Evolutionary conservation across 176 grass and related monocot species (phyloP), one percentile per base, ranked within the genome.

Genomic region (Metroxylon sagu): DNA sequence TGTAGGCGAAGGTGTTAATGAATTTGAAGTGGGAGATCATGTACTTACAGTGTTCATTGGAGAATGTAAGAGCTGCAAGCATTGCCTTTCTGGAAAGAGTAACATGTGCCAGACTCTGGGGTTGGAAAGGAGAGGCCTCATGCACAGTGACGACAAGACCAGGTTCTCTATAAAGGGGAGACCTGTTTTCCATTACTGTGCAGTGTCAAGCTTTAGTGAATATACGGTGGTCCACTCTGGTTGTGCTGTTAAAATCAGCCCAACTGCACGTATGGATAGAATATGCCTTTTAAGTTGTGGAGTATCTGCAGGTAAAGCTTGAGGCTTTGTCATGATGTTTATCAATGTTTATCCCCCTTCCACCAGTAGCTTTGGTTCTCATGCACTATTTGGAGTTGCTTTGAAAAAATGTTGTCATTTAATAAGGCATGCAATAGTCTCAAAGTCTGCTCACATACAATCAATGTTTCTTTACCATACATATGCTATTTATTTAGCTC

Each of bases 21-120:
- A 96, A 52, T 96, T 96, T 74, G 56, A 80, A 56, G 76, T 66
- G 0, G 80, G 91, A n/a, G 83, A 90, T 59, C 80, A 82, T 19
- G 71, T 82, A 12, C 79, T 96, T 19, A 96, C 86, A 5, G 83
- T 90, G 52, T 96, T 96, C 77, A 96, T 96, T 29, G 91, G 91
- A 26, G 91, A 96, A 31, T 96, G 91, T 60, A 70, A 68, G 75
- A 87, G 67, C 71, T 96, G 91, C 75, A 90, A 72, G 71, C 91
- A 90, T 52, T 96, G 91, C 14, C 15, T 71, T 19, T 96, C 86
- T 3, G 75, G 83, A 27, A 90, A 90, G 53, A 96, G 91, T 74
- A 96, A 96, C 72, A 90, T 96, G 72, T 96, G 91, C 83, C 86
- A 85, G 83, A 96, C 77, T 25, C 86, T 96, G 17, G 91, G 86